Evolutionary conservation across 2,329 filamentous ascomycete species (phyloP).

Genomic region (Basipetospora chlamydospora): DNA sequence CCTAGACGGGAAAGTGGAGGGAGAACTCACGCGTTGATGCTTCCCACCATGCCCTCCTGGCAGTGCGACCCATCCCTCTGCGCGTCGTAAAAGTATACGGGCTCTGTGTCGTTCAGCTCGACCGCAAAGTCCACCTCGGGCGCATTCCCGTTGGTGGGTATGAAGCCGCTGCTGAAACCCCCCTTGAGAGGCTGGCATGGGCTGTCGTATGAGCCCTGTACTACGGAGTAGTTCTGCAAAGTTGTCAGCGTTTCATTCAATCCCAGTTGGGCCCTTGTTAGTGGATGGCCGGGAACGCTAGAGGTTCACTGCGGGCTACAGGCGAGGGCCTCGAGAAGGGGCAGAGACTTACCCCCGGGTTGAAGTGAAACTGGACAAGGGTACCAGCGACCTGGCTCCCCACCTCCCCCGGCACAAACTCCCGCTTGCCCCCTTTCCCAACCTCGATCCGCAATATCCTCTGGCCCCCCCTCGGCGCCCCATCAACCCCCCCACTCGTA

Average conservation of each 20-base stretch:
- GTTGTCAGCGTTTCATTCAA: no score
- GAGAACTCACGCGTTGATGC: conserved; percentile 24
- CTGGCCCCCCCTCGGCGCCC: conserved; percentile 18
- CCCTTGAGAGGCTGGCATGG: conserved; percentile 22
- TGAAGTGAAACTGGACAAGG: conserved; percentile 20
- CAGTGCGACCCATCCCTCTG: conserved; percentile 19
- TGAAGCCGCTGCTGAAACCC: conserved; percentile 25
- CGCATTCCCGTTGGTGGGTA: conserved; percentile 16
- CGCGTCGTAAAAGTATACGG: conserved; percentile 24
- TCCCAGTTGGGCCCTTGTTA: no score
- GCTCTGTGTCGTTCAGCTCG: conserved; percentile 16
- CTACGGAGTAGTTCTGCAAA: conserved; percentile 21
- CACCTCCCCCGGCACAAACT: conserved; percentile 19
- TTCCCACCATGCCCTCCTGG: conserved; percentile 30
- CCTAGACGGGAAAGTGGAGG: no score
- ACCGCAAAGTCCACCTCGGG: conserved; percentile 20
- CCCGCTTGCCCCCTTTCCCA: conserved; percentile 15
- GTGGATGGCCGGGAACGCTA: no score
- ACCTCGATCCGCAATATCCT: conserved; percentile 20
- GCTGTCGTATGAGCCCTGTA: conserved; percentile 23
- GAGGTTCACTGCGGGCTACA: neutral
- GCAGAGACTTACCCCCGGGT: conserved; percentile 14
- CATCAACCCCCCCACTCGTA: no score
- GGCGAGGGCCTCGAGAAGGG: no score
- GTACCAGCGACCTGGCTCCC: conserved; percentile 16